phyloP scores from a whole-genome alignment of 2,329 filamentous ascomycete species.

The Cercospora citrullina region DNA sequence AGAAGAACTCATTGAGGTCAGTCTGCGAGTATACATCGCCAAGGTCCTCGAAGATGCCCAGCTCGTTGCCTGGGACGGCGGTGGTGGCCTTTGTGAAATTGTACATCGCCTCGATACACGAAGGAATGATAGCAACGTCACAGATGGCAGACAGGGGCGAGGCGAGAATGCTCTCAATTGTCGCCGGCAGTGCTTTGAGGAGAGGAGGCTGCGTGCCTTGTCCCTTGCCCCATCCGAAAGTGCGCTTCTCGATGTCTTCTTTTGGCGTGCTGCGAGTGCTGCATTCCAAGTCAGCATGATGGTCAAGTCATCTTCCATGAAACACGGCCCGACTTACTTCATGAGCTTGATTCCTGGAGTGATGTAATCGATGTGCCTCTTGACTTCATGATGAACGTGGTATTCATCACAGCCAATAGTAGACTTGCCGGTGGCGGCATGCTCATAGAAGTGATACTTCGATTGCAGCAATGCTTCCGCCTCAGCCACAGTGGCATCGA shows the following conservation, averaged over 20 bases:
- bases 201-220: constrained; percentile 20
- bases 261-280: constrained; percentile 8
- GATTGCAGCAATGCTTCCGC: constrained; percentile 43
- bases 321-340: neutral
- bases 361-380: constrained; percentile 56
- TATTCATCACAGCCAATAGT: constrained; percentile 43
- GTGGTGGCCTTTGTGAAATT: constrained; percentile 45
- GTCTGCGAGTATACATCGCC: constrained; percentile 48
- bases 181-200: constrained; percentile 16
- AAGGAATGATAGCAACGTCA: constrained; percentile 40
- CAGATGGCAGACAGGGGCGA: constrained; percentile 20
- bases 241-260: constrained; percentile 25
- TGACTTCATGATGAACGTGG: constrained; percentile 52
- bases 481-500: constrained; percentile 44
- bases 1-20: constrained; percentile 51
- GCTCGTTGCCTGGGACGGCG: constrained; percentile 46
- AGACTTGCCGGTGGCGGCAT: constrained; percentile 51
- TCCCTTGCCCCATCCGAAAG: constrained; percentile 22
- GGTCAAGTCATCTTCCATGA: neutral
- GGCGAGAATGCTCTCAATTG: constrained; percentile 15
- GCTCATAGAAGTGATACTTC: constrained; percentile 62
- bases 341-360: constrained; percentile 55
- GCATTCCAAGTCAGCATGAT: constrained; percentile 12
- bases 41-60: constrained; percentile 48
- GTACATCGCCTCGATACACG: constrained; percentile 47